Percentiles rank a stretch among this genome's conserved stretches.
phyloP scores from a whole-genome alignment of 495 filamentous ascomycete genomes.

The Podospora didyma region DNA sequence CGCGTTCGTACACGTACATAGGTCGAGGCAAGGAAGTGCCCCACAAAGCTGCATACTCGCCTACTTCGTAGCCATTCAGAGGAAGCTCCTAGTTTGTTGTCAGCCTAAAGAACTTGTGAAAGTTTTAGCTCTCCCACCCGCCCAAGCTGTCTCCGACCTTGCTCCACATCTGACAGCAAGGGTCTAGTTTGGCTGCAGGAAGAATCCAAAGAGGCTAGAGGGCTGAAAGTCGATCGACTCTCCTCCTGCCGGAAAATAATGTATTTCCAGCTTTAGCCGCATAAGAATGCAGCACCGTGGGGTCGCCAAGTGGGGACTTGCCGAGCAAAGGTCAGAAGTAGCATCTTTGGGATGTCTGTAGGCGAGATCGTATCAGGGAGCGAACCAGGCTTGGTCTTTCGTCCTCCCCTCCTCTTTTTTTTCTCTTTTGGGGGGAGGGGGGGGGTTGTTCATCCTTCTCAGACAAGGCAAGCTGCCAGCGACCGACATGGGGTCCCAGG shows the following conservation, averaged over 20 bases:
- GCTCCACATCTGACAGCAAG: background rate
- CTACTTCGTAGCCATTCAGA: background rate
- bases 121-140: background rate
- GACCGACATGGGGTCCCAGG: too few relatives aligned
- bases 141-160: background rate
- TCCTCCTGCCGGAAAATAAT: background rate
- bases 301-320: background rate
- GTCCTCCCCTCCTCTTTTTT: background rate
- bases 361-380: background rate
- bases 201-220: background rate
- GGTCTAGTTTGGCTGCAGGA: background rate
- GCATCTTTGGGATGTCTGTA: background rate
- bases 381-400: background rate
- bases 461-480: too few relatives aligned
- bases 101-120: too few relatives aligned
- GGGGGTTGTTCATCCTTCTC: too few relatives aligned
- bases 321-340: background rate
- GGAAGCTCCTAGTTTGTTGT: background rate
- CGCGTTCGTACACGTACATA: too few relatives aligned
- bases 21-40: background rate
- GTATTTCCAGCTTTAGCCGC: background rate
- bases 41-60: constrained; percentile 2
- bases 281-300: background rate
- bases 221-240: background rate
- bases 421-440: too few relatives aligned